phyloP scores from a whole-genome alignment of 495 filamentous ascomycete genomes.

The Cetradonia linearis region DNA sequence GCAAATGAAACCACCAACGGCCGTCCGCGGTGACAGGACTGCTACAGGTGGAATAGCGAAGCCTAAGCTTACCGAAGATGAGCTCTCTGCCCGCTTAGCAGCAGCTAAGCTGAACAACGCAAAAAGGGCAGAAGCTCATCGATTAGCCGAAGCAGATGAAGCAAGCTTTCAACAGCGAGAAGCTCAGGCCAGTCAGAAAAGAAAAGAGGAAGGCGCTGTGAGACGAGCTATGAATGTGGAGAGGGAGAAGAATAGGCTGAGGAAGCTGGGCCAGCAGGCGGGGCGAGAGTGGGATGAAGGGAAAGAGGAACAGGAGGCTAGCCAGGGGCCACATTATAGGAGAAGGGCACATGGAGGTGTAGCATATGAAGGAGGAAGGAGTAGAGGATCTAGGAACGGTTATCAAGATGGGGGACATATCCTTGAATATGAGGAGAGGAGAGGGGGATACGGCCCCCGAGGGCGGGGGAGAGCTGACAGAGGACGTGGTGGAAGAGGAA shows the following conservation, averaged over 20 bases:
- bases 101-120: slow-evolving; percentile 49
- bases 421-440: neutral
- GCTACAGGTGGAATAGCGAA: slow-evolving; percentile 55
- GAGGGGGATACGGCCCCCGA: slow-evolving; percentile 9
- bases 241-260: slow-evolving; percentile 57
- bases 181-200: slow-evolving; percentile 43
- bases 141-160: slow-evolving; percentile 56
- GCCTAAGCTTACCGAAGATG: slow-evolving; percentile 60
- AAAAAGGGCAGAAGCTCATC: slow-evolving; percentile 49
- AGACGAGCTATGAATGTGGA: slow-evolving; percentile 56
- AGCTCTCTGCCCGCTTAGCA: slow-evolving; percentile 50
- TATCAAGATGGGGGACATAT: slow-evolving; percentile 5
- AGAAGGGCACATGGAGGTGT: slow-evolving; percentile 55
- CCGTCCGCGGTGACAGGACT: slow-evolving; percentile 58
- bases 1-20: slow-evolving; percentile 31
- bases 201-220: slow-evolving; percentile 46
- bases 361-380: slow-evolving; percentile 12
- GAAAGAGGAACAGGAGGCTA: slow-evolving; percentile 53
- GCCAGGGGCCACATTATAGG: slow-evolving; percentile 33
- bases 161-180: slow-evolving; percentile 58
- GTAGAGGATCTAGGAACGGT: slow-evolving; percentile 9
- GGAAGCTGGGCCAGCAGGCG: slow-evolving; percentile 56
- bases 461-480: slow-evolving; percentile 18
- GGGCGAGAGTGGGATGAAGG: slow-evolving; percentile 70
- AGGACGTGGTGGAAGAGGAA: slow-evolving; percentile 21